These are phyloP conservation scores for Cryptosporidium muris DNA, from an alignment of 169 alveolate species.

Conservation along the genomic window DNA sequence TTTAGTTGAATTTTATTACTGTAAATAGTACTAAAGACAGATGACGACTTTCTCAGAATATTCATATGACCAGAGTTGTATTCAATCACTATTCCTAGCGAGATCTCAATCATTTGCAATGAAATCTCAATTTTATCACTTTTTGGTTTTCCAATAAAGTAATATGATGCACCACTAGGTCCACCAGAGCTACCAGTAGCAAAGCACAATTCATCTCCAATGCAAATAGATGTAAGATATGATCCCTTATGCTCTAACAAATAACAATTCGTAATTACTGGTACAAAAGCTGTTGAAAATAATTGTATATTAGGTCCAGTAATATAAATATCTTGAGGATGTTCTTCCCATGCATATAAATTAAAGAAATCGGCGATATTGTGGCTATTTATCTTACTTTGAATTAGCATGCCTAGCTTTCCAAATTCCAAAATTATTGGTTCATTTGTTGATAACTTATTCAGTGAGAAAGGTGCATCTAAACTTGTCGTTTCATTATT, in stretches of 20 bases:
- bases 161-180: conserved; percentile 26
- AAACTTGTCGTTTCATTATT: too few relatives aligned
- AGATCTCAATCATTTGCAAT: conserved; percentile 8
- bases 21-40: too few relatives aligned
- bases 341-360: too few relatives aligned
- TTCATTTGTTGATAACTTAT: too few relatives aligned
- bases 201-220: conserved; percentile 24
- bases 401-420: too few relatives aligned
- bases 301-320: conserved; percentile 2
- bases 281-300: conserved; percentile 36
- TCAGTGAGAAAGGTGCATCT: too few relatives aligned
- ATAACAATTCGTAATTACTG: conserved; percentile 18
- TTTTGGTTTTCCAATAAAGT: conserved; percentile 37
- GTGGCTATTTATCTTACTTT: too few relatives aligned
- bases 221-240: conserved; percentile 32
- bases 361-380: too few relatives aligned
- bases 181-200: conserved; percentile 41
- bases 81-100: conserved; percentile 8
- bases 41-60: conserved; percentile 26
- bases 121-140: conserved; percentile 2
- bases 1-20: neutral
- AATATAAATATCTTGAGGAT: neutral
- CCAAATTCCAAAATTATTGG: too few relatives aligned
- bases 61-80: conserved; percentile 37
- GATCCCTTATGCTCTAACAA: conserved; percentile 62